Conservation (phyloP, 1,284 basidiomycete species). For the Tylopilus sp. region DNA sequence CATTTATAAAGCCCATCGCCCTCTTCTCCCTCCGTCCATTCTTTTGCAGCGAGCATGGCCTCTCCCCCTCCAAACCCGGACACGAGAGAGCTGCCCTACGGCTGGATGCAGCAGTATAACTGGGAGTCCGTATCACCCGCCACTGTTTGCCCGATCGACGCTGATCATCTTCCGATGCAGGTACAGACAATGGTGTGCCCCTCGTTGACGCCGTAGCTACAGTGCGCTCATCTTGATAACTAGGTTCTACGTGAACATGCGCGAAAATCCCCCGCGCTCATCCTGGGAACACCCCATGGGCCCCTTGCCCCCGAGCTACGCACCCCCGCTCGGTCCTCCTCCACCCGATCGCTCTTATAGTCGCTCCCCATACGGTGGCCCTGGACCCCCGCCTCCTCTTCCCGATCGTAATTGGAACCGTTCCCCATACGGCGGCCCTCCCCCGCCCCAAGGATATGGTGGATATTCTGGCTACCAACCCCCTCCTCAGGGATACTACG, state of each 20-base stretch:
- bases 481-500: slow-evolving; percentile 24
- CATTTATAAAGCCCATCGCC: slow-evolving; percentile 28
- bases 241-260: slow-evolving; percentile 73
- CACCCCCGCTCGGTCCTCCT: slow-evolving; percentile 39
- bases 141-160: slow-evolving; percentile 13
- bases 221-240: neutral
- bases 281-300: slow-evolving; percentile 66
- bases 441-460: slow-evolving; percentile 22
- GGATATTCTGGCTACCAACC: slow-evolving; percentile 18
- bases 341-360: slow-evolving; percentile 27
- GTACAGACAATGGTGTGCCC: slow-evolving; percentile 61
- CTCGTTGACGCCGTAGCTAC: neutral
- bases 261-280: slow-evolving; percentile 55
- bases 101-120: slow-evolving; percentile 70
- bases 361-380: slow-evolving; percentile 33
- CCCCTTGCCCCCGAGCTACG: slow-evolving; percentile 38
- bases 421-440: slow-evolving; percentile 32
- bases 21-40: slow-evolving; percentile 7
- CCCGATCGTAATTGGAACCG: slow-evolving; percentile 26
- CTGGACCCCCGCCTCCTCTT: slow-evolving; percentile 23
- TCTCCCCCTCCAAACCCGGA: slow-evolving; percentile 59
- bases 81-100: slow-evolving; percentile 56
- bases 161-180: slow-evolving; percentile 38
- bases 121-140: slow-evolving; percentile 47
- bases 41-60: slow-evolving; percentile 34